phyloP scores from a whole-genome alignment of 768 basidiomycete species.

The Lactifluus subvellereus region DNA sequence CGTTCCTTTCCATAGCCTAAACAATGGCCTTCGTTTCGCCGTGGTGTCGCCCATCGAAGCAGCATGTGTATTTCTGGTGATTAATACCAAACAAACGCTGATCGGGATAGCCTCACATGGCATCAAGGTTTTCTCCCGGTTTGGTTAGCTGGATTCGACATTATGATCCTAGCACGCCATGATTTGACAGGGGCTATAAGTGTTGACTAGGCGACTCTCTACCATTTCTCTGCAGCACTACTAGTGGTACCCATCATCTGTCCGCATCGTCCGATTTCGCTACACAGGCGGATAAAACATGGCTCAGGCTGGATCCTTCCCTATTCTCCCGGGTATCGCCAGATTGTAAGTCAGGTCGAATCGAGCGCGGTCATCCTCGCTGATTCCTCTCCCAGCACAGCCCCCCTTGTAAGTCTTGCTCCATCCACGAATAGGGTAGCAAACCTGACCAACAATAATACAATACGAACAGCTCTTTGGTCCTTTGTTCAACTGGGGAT shows the following conservation, averaged over 20 bases:
- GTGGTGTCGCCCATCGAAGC: no score
- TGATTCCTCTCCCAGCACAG: constrained; percentile 2
- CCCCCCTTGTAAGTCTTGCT: constrained; percentile 4
- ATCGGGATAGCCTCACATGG: no score
- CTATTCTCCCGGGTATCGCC: neutral
- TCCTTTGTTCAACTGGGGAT: constrained; percentile 6
- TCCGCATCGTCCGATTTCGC: neutral
- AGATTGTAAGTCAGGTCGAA: neutral
- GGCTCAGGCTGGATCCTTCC: no score
- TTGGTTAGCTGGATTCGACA: no score
- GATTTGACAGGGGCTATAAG: constrained; percentile 3
- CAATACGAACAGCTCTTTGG: constrained; percentile 1
- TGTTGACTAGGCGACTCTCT: neutral
- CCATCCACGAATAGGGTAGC: neutral
- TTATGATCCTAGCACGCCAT: no score
- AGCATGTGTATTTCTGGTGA: no score
- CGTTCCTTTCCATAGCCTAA: no score
- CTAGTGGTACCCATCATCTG: neutral
- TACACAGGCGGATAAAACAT: neutral
- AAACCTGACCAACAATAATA: neutral
- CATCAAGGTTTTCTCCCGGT: no score
- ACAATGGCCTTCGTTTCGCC: no score
- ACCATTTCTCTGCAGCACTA: neutral
- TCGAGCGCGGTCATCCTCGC: neutral
- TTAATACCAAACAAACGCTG: no score